Evolutionary conservation across 148 eudicot species (phyloP), one percentile per base, ranked within the genome.

Genomic region (Agrostemma githago): DNA sequence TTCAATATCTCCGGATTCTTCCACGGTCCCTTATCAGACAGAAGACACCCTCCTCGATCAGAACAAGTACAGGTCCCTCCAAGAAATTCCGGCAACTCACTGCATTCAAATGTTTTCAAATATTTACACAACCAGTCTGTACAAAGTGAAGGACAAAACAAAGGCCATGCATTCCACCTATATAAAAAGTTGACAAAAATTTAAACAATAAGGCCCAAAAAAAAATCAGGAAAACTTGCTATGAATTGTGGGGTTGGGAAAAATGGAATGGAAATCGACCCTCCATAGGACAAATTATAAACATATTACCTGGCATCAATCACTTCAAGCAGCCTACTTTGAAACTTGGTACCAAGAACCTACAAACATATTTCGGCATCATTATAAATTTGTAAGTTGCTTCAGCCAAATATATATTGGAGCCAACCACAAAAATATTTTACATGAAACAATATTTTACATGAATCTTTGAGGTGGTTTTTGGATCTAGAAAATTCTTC

Each of bases 1-100:
- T 91, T 93, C 81, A 87, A 80, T 37, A 91, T 93, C 62, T 88
- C 96, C 56, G 92, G 87, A 65, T 91, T 91, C 74, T 82, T 88
- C 98, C 98, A 93, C 61, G 98, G 98, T 19, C 98, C 98, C 78
- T 89, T 93, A 66, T 93, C 98, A 68, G 98, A 89, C 62, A 57
- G 80, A 84, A 93, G 88, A 79, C 98, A 93, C 26, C 96, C 97
- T 46, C 97, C 98, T 74, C 84, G 84, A 51, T 84, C 93, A 54
- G 86, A 89, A 81, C 98, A 93, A 71, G 88, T 84, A 83, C 98
- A 93, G 62, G 84, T 83, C 56, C 98, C 98, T 14, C 98, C 98
- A 78, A 93, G 81, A 70, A 93, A 93, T 42, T 88, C 95, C n/a
- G 98, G 98, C 77, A 93, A 81, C 83, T 93, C 91, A 85, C 98